Base-by-base conservation (phyloP, 2,329 filamentous ascomycete species). In the Colletotrichum sp. region DNA sequence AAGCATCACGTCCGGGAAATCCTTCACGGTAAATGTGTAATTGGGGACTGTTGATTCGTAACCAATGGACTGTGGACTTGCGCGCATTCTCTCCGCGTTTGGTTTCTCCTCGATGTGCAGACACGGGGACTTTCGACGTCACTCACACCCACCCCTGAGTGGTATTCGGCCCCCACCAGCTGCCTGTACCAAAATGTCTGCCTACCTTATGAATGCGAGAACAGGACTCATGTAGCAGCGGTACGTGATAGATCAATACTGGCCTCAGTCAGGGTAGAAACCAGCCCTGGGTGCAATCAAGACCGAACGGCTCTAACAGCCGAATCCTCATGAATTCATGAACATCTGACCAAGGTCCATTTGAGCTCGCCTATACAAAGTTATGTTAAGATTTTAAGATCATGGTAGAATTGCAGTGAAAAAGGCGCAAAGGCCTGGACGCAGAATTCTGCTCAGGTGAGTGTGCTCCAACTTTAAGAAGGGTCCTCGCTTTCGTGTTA, bases 11-110 rank as follows among this genome's bases (percentile, higher is more conserved):
- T 28, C 15, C 15, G 6, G 13, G 5, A 59, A 59, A 28, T 2
- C 4, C 1, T 10, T 21, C 21, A 28, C n/a, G 0, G 9, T 1
- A 59, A 2, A 8, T 21, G 0, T 21, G n/a, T 21, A 21, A 18
- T 18, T 1, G 13, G 2, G 10, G 21, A 59, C 52, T 57, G 13
- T 18, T 24, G 21, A 21, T 2, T 52, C 2, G n/a, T 3, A n/a
- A 2, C 3, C 9, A n/a, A 4, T 7, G 9, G 0, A 49, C 9
- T 12, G 3, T n/a, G 5, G 5, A 12, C 9, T n/a, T 44, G 0
- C 18, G 1, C 3, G 3, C 8, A 10, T 18, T 49, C 39, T 49
- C 18, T 49, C 18, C 9, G 39, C 39, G 5, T 13, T 21, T 52
- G 44, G 10, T 52, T n/a, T 21, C 44, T 52, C 10, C 10, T 52